A percentile compares a stretch with the other conserved stretches of the same genome.
Conservation (phyloP, 441 rosid species). For the Pelargonium australe region DNA sequence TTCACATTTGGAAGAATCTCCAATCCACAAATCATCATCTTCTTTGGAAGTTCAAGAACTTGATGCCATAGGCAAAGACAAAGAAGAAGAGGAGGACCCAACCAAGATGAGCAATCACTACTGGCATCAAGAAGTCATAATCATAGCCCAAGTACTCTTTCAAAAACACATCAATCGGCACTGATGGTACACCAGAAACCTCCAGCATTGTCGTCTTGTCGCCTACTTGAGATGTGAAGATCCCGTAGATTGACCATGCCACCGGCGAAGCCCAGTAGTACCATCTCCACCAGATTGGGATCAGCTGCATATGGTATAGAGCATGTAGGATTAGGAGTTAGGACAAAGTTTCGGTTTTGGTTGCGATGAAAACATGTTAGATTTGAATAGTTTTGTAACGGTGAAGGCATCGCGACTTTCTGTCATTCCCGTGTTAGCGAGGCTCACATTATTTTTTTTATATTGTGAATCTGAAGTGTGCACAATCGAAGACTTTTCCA, state of each 20-base stretch:
- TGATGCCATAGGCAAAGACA: slow-evolving; percentile 27
- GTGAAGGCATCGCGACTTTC: too few species aligned
- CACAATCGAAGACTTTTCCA: too few species aligned
- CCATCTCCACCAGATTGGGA: slow-evolving; percentile 68
- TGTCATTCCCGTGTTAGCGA: too few species aligned
- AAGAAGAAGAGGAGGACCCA: slow-evolving; percentile 29
- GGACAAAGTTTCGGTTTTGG: too few species aligned
- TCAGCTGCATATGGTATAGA: slow-evolving; percentile 27
- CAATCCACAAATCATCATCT: slow-evolving; percentile 11
- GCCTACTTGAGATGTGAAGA: slow-evolving; percentile 23
- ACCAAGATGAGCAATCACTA: slow-evolving; percentile 23
- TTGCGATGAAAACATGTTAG: too few species aligned
- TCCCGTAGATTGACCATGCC: slow-evolving; percentile 28
- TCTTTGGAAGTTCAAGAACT: slow-evolving; percentile 28
- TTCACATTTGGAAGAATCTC: background rate
- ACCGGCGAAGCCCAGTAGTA: slow-evolving; percentile 36
- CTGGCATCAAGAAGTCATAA: slow-evolving; percentile 22
- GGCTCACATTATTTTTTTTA: too few species aligned
- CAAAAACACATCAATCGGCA: slow-evolving; percentile 16
- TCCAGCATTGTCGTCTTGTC: slow-evolving; percentile 15
- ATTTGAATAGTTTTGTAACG: too few species aligned
- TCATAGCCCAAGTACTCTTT: slow-evolving; percentile 19
- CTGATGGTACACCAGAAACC: background rate
- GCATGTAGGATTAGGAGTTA: too few species aligned
- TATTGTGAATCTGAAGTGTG: too few species aligned